phyloP scores from a whole-genome alignment of 768 basidiomycete species.

The Steccherinum ochraceum region DNA sequence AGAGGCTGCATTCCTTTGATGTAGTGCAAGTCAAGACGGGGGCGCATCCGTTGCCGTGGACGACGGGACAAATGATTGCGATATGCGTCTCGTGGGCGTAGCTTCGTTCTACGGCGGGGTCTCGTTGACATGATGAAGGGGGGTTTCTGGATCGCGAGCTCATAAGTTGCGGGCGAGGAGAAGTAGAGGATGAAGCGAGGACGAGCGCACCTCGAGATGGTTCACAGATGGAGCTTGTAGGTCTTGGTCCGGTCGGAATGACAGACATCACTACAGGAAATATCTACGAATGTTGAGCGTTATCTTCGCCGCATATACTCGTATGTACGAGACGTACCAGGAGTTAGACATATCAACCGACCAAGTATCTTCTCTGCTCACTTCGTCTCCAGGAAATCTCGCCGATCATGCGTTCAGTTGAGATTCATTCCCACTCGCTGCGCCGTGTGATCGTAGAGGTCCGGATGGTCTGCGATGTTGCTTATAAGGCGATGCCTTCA shows the following conservation, averaged over 20 bases:
- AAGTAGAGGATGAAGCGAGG: conserved; percentile 5
- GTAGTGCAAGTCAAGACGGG: conserved; percentile 44
- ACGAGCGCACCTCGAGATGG: conserved; percentile 77
- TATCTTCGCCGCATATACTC: too few species aligned
- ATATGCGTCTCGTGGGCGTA: conserved; percentile 29
- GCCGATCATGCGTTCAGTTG: too few species aligned
- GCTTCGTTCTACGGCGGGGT: conserved; percentile 67
- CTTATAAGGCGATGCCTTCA: too few species aligned
- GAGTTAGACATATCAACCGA: conserved; percentile 45
- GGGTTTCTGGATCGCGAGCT: conserved; percentile 37
- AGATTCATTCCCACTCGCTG: too few species aligned
- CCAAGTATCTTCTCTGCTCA: conserved; percentile 29
- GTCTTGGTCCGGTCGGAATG: conserved; percentile 37
- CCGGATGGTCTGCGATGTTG: too few species aligned
- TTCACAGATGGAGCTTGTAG: conserved; percentile 66
- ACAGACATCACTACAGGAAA: not conserved
- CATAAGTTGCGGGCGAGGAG: not conserved
- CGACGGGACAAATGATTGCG: conserved; percentile 55
- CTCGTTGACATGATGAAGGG: conserved; percentile 80
- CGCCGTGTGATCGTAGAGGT: too few species aligned
- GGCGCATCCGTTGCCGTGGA: conserved; percentile 43
- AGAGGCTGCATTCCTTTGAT: too few species aligned
- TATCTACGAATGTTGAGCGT: too few species aligned
- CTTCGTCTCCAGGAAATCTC: conserved; percentile 31
- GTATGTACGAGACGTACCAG: conserved; percentile 31